phyloP scores from a whole-genome alignment of 495 filamentous ascomycete species.

The Aspergillus sclerotiicarbonarius region DNA sequence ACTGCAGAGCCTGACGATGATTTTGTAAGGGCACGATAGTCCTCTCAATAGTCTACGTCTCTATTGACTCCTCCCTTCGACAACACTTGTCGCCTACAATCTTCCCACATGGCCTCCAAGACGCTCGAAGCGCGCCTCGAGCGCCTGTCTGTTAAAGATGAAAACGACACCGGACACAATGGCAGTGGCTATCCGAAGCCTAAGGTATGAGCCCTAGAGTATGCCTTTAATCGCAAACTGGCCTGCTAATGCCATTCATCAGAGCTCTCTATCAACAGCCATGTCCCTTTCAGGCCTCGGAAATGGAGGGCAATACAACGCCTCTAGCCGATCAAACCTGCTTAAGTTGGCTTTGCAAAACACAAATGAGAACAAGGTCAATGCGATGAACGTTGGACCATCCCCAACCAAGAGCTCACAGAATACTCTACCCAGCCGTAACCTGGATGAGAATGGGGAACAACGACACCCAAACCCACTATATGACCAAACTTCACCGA shows the following conservation, averaged over 20 bases:
- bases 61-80: too few species aligned
- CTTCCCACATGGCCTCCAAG: constrained; percentile 51
- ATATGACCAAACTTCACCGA: constrained; percentile 63
- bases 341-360: constrained; percentile 82
- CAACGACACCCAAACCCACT: constrained; percentile 54
- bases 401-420: constrained; percentile 37
- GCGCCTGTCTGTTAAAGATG: constrained; percentile 77
- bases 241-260: constrained; percentile 28
- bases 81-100: constrained; percentile 7
- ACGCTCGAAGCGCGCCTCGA: constrained; percentile 78
- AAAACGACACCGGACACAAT: constrained; percentile 60
- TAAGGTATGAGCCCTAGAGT: constrained; percentile 52
- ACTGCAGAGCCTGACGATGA: neutral
- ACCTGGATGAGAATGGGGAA: constrained; percentile 55
- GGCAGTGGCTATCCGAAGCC: constrained; percentile 57
- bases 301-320: constrained; percentile 50
- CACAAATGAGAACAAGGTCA: constrained; percentile 55
- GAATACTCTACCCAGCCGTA: constrained; percentile 39
- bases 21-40: neutral
- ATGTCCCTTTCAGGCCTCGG: constrained; percentile 54
- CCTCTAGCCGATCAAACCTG: constrained; percentile 64
- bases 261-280: constrained; percentile 49
- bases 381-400: constrained; percentile 38
- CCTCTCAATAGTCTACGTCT: neutral
- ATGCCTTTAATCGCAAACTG: neutral